These are phyloP conservation scores for Puya raimondii DNA, from an alignment of 176 grass and related monocot species.

Conservation along the genomic window DNA sequence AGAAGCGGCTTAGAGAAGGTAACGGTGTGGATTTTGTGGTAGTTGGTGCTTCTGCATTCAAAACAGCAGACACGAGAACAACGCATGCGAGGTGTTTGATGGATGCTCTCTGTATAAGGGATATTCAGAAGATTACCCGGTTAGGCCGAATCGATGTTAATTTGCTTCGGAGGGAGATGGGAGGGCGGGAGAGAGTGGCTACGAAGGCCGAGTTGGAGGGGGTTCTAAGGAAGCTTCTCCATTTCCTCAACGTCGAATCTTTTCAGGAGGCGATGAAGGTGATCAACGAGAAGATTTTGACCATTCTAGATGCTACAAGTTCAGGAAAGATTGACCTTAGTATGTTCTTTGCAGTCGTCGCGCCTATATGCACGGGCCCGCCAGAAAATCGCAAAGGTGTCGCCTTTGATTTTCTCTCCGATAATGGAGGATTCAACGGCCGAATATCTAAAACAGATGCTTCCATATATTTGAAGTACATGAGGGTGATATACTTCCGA, in stretches of 20 bases:
- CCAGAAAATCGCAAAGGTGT: constrained; percentile 2
- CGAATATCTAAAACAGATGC: constrained; percentile 2
- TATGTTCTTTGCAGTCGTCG: constrained; percentile 6
- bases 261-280: constrained; percentile 1
- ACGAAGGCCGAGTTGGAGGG: background rate
- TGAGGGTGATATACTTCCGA: background rate
- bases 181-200: background rate
- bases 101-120: constrained; percentile 3
- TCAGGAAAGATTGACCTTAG: background rate
- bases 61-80: background rate
- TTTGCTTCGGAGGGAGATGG: background rate
- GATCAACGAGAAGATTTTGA: background rate
- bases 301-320: background rate
- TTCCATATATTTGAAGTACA: background rate
- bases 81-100: background rate
- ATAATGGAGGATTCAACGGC: background rate
- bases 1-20: background rate
- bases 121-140: background rate
- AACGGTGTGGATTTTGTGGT: background rate
- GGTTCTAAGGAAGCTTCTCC: background rate
- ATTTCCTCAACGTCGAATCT: background rate
- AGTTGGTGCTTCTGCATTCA: background rate
- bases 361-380: background rate
- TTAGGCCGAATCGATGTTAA: background rate
- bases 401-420: background rate